phyloP scores from a whole-genome alignment of 2,329 filamentous ascomycete species.

The Trichoderma guizhouense region DNA sequence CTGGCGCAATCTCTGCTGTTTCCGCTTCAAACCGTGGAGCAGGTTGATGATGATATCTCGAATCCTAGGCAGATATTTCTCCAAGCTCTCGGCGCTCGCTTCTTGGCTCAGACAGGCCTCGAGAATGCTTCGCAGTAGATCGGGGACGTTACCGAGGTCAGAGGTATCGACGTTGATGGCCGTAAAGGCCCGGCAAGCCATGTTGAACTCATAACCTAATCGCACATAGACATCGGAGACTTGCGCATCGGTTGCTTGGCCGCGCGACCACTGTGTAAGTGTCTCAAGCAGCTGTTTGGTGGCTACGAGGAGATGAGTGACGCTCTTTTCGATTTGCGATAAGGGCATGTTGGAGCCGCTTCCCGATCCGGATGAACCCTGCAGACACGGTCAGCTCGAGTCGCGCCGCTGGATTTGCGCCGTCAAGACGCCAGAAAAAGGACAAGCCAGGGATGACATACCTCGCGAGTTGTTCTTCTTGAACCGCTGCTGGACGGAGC shows the following conservation, averaged over 20 bases:
- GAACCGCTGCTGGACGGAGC: conserved; percentile 35
- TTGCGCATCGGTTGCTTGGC: conserved; percentile 85
- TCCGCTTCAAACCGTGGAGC: conserved; percentile 91
- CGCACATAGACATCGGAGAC: conserved; percentile 98
- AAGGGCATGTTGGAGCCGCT: conserved; percentile 67
- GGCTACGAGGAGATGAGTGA: conserved; percentile 93
- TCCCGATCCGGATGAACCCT: conserved; percentile 52
- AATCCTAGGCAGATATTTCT: conserved; percentile 89
- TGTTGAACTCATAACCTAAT: conserved; percentile 97
- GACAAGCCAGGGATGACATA: conserved; percentile 22
- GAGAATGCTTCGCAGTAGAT: conserved; percentile 82
- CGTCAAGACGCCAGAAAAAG: not conserved
- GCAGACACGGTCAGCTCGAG: conserved; percentile 27
- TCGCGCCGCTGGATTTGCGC: not conserved
- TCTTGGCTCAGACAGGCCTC: conserved; percentile 97
- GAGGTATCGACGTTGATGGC: conserved; percentile 94
- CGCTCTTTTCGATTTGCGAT: conserved; percentile 98
- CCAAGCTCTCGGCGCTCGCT: conserved; percentile 87
- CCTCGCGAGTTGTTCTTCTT: conserved; percentile 34
- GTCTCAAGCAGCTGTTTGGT: conserved; percentile 98
- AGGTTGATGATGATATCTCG: conserved; percentile 98
- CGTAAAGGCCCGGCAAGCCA: conserved; percentile 93
- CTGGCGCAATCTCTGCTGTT: conserved; percentile 81
- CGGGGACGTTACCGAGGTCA: conserved; percentile 92
- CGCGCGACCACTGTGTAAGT: conserved; percentile 94